Percentiles rank a stretch among this genome's conserved stretches.
These are phyloP conservation scores for Trichophyton benhamiae DNA, from an alignment of 2,329 filamentous ascomycete species.

Conservation along the genomic window DNA sequence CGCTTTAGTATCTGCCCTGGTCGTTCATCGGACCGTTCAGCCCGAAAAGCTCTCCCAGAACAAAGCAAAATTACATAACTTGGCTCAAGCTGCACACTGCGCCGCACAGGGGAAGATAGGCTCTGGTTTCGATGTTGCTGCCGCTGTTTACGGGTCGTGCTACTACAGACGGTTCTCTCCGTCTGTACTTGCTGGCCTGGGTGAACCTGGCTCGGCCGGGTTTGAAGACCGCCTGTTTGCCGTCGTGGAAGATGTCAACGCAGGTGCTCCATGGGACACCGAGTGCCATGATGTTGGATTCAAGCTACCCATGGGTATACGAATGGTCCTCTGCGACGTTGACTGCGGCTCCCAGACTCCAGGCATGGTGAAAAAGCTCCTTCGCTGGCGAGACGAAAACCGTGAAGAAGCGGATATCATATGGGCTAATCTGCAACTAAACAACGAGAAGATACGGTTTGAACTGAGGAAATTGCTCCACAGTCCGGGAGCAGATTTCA, in stretches of 20 bases:
- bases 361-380: conserved; percentile 85
- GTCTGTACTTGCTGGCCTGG: conserved; percentile 52
- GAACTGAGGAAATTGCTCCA: conserved; percentile 46
- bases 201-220: conserved; percentile 50
- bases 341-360: conserved; percentile 89
- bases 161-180: conserved; percentile 89
- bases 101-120: conserved; percentile 95
- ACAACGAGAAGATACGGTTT: conserved; percentile 58
- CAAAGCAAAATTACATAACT: conserved; percentile 64
- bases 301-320: conserved; percentile 57
- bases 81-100: conserved; percentile 86
- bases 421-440: conserved; percentile 62
- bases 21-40: conserved; percentile 33
- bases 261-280: conserved; percentile 57
- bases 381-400: conserved; percentile 63
- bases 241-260: conserved; percentile 51
- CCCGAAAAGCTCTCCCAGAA: conserved; percentile 37
- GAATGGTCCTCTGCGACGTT: conserved; percentile 88
- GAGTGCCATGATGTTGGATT: conserved; percentile 60
- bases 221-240: conserved; percentile 55
- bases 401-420: conserved; percentile 52
- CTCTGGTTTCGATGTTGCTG: conserved; percentile 88
- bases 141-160: conserved; percentile 83
- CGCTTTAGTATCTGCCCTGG: conserved; percentile 50
- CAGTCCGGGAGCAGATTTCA: conserved; percentile 33